Base-by-base conservation (phyloP, 768 basidiomycete genomes). In the Leccinum broughii region DNA sequence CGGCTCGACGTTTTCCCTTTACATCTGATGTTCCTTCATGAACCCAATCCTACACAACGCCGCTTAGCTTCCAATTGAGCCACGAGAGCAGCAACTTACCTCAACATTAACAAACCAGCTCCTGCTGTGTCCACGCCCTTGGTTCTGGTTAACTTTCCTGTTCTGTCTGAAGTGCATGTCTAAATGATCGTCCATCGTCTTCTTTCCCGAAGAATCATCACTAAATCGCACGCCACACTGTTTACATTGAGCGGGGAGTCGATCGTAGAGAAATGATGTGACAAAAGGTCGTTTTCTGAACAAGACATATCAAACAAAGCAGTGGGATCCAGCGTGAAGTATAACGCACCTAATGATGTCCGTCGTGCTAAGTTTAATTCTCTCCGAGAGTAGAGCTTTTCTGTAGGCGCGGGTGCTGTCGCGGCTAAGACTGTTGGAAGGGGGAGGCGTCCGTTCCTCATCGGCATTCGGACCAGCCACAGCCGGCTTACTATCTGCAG, bases 131-230 rank as follows among this genome's bases (percentile, higher is more conserved):
- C 93, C 94, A 60, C 96, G 83, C 0, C 92, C 93, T 20, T 44
- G 41, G 41, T 44, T 44, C n/a, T 44, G 41, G 41, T 80, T 86
- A 28, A 88, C 86, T 73, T 90, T 91, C 61, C 89, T 84, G 69
- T 98, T 98, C 72, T 96, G 90, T 71, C 88, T 83, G 77, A 97
- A 98, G 74, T 99, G 96, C 89, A 92, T 90, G 72, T 99, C 96
- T 67, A 98, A 81, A 71, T 99, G 97, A 59, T 88, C 85, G 66
- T 95, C 85, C 80, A 95, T 82, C 41, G 77, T 80, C 71, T 86
- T 88, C 77, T 88, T 92, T 61, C 92, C 94, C 56, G 78, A 67
- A 28, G 77, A 70, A 32, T 83, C 85, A 66, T 92, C 91, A 52
- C 89, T 78, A 74, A 95, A 96, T 49, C 96, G 88, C 56, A 92